A percentile compares a stretch with the other conserved stretches of the same genome.
Evolutionary conservation across 495 filamentous ascomycete species (phyloP).

Genomic region (Geoglossum glabrum): DNA sequence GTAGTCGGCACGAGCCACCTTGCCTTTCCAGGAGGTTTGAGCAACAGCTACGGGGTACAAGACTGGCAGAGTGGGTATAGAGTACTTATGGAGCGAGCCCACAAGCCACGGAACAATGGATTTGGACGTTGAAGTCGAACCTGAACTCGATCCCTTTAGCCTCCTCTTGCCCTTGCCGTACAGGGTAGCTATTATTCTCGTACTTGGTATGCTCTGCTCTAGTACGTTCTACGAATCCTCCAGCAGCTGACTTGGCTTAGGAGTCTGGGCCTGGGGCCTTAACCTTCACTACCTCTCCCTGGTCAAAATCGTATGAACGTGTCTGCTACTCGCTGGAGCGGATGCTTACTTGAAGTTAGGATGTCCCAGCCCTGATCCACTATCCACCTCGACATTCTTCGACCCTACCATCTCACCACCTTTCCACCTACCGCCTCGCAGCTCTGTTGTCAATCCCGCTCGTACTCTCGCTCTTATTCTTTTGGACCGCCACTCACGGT

Average conservation of each 20-base stretch:
- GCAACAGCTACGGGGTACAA: no score
- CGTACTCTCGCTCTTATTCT: conserved; percentile 45
- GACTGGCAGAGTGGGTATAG: no score
- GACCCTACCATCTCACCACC: conserved; percentile 49
- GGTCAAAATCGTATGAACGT: conserved; percentile 38
- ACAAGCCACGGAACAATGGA: conserved; percentile 29
- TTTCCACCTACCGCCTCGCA: conserved; percentile 66
- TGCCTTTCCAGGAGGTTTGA: no score
- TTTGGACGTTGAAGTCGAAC: conserved; percentile 59
- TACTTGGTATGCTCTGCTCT: conserved; percentile 40
- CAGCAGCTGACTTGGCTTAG: conserved; percentile 22
- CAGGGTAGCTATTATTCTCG: conserved; percentile 56
- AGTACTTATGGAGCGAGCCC: not conserved
- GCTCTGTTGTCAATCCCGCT: conserved; percentile 51
- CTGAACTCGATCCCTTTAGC: conserved; percentile 69
- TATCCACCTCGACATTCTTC: conserved; percentile 50
- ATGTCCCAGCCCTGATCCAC: conserved; percentile 58
- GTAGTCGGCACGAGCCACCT: no score
- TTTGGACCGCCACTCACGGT: conserved; percentile 64
- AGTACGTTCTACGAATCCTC: not conserved
- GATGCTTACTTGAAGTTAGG: conserved; percentile 24
- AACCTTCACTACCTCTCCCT: conserved; percentile 67
- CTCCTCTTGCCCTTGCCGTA: conserved; percentile 69
- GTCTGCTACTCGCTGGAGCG: not conserved
- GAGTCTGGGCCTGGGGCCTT: conserved; percentile 76